Conservation (phyloP, 345 rosid genomes). For the Lagerstroemia speciosa region DNA sequence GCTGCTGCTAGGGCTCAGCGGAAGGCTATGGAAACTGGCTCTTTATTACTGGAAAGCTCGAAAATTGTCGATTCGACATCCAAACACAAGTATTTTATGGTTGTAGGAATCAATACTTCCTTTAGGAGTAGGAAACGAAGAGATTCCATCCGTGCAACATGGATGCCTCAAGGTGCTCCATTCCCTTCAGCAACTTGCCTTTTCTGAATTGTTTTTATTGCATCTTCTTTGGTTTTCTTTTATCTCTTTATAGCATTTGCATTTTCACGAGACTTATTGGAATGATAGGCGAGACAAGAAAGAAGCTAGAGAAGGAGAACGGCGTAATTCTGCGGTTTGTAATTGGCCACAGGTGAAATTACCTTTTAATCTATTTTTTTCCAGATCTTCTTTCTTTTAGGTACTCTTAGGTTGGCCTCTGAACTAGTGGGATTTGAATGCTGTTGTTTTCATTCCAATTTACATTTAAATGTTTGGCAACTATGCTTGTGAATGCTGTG, state of each 20-base stretch:
- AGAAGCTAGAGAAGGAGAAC: conserved; percentile 65
- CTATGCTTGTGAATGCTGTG: neutral
- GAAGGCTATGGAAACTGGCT: conserved; percentile 11
- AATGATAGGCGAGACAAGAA: conserved; percentile 44
- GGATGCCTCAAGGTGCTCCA: conserved; percentile 90
- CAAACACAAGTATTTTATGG: conserved; percentile 58
- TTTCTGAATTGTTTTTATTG: neutral
- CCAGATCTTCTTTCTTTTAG: neutral
- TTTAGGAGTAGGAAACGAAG: conserved; percentile 77
- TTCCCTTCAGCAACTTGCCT: neutral
- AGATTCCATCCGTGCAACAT: conserved; percentile 75
- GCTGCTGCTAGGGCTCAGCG: conserved; percentile 38
- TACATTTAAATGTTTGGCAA: no score
- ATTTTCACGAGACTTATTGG: neutral
- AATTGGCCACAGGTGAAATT: conserved; percentile 73
- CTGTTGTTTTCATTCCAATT: neutral
- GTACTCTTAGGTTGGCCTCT: neutral
- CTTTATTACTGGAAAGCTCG: conserved; percentile 13
- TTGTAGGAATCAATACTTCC: conserved; percentile 81
- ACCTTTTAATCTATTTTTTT: neutral
- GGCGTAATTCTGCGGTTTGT: conserved; percentile 79
- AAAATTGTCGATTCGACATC: conserved; percentile 10
- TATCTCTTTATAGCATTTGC: neutral
- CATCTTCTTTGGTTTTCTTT: neutral
- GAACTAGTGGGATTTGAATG: neutral